Base-by-base conservation (phyloP, 176 grass and related monocot species). In the barley (Hordeum vulgare) region DNA sequence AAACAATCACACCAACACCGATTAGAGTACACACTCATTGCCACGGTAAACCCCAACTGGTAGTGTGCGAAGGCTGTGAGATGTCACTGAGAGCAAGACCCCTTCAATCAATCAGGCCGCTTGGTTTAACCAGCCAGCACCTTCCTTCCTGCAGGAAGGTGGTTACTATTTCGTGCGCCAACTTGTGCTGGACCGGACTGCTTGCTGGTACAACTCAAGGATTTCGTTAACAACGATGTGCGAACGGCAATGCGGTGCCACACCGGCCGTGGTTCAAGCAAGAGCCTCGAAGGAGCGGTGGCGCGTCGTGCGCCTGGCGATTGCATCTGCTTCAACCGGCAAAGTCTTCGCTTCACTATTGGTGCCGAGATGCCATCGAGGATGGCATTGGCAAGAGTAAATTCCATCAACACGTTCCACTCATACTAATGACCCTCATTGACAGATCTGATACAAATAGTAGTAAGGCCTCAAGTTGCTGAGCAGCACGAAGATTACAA, bases 21-120 rank as follows among this genome's bases (percentile, higher is more conserved):
- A 62, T 45, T 7, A 45, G 33, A 31, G 27, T 29, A 41, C 10
- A 41, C 23, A 26, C 87, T 54, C 29, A 93, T 92, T 89, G 90
- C 77, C 90, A 87, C 1, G 95, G 92, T n/a, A 54, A 98, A 86
- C 20, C 82, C 87, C 35, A 84, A 57, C 85, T 91, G 79, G 57
- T 84, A 1, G 89, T n/a, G n/a, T 98, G 80, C 85, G 90, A 64
- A 25, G 84, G 90, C 73, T 91, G n/a, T n/a, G n/a, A 40, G 57
- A 61, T 73, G 67, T 45, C 17, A 18, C 11, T 14, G 26, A 28
- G 49, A 17, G 31, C 37, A 25, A 64, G 24, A 58, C n/a, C 18
- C 8, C 13, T 37, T 58, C n/a, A n/a, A 23, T 6, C 65, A 24
- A 39, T 14, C 66, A 2, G 12, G 70, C 70, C 39, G 40, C 56